Base-by-base conservation (phyloP, 176 grass and related monocot species). In the Saccharum officinarum region DNA sequence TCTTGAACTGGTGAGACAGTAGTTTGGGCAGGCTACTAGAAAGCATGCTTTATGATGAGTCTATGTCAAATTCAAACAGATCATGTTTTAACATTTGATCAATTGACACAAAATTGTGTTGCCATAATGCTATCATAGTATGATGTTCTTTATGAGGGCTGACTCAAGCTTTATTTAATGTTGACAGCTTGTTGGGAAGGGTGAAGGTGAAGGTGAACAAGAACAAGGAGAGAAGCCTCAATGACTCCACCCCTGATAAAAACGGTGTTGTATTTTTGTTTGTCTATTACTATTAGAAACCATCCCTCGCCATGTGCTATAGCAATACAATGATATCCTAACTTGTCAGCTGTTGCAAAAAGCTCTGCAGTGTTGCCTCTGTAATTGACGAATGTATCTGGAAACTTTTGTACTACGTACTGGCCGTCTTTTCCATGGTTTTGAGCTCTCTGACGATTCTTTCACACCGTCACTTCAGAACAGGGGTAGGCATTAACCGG, bases 181-280 rank as follows among this genome's bases (percentile, higher is more conserved):
- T 67, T 80, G 42, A 47, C 88, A 97, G 95, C 90, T 97, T 71
- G 90, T 97, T 45, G 84, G 65, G 62, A 92, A 89, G 71, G 86
- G 76, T 87, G 92, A 83, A 79, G 86, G 76, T 87, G 92, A 83
- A 79, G 76, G 63, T 78, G 86, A 86, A 79, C 78, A 92, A 71
- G 79, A 85, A 77, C 78, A 92, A 80, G 60, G 57, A 69, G 62
- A 69, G 31, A 87, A 91, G 70, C 77, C 87, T 50, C 49, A 76
- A 40, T 90, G 83, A 86, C 22, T 10, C 37, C 13, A 40, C 46
- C 36, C 3, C 2, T 15, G 61, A 50, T 25, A 62, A 69, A 69
- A 36, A 15, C 10, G 41, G 20, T 30, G 50, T 6, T 81, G 45
- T 76, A 47, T 14, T 40, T 73, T 65, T 30, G 28, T 65, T 31